These are phyloP conservation scores for Aquanectria penicillioides DNA, from an alignment of 2,329 filamentous ascomycete species.

Conservation along the genomic window DNA sequence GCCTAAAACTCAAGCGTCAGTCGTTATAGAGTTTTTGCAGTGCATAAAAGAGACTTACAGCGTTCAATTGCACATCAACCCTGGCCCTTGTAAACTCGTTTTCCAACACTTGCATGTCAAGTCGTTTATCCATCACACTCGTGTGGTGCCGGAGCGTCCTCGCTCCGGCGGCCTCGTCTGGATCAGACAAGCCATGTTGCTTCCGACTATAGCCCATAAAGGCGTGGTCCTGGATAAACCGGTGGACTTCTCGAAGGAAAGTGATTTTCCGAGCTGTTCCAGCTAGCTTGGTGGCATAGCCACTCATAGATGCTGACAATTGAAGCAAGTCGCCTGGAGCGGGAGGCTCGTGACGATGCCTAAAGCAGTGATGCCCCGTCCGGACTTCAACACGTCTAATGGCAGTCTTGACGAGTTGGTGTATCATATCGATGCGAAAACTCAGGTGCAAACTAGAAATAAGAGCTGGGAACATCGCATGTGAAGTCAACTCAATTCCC, in stretches of 20 bases:
- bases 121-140: not conserved
- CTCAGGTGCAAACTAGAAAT: not conserved
- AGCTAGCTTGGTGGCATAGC: not conserved
- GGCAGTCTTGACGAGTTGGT: not conserved
- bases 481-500: not conserved
- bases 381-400: not conserved
- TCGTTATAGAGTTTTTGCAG: too few relatives aligned
- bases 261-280: not conserved
- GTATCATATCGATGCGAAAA: not conserved
- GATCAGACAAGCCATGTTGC: too few relatives aligned
- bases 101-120: not conserved
- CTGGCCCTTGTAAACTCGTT: not conserved
- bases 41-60: not conserved
- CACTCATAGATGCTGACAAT: not conserved
- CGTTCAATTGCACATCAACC: not conserved
- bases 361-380: constrained; percentile 2
- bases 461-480: not conserved
- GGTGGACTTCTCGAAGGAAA: not conserved
- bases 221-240: not conserved
- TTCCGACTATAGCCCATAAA: not conserved
- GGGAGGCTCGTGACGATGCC: not conserved
- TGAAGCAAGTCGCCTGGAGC: not conserved
- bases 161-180: not conserved
- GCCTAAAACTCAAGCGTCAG: not conserved
- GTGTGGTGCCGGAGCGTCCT: not conserved